A percentile compares a stretch with the other conserved stretches of the same genome.
phyloP scores from a whole-genome alignment of 257 asterid species.

The Anisodus acutangulus region DNA sequence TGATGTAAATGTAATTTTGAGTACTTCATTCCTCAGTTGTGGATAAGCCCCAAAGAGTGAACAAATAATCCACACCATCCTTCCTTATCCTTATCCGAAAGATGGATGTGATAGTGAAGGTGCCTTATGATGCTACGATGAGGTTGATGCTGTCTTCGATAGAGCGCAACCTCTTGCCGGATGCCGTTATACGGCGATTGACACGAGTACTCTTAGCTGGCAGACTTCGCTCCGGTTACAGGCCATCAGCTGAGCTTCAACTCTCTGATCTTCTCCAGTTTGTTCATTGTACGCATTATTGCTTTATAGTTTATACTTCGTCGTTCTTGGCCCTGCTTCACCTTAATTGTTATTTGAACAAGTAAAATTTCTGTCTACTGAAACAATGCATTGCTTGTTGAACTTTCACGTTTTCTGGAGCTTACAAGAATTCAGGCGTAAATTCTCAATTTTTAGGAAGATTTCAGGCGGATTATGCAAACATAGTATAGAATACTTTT shows the following conservation, averaged over 20 bases:
- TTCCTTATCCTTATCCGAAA: background rate
- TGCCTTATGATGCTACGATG: slow-evolving; percentile 68
- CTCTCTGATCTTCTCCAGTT: slow-evolving; percentile 64
- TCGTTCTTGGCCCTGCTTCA: background rate
- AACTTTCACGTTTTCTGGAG: background rate
- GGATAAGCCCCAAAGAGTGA: no score
- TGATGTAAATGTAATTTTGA: no score
- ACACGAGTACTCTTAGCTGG: slow-evolving; percentile 69
- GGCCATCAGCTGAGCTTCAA: slow-evolving; percentile 60
- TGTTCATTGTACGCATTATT: slow-evolving; percentile 50
- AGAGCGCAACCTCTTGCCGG: slow-evolving; percentile 86
- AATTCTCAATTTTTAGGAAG: background rate
- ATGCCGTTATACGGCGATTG: slow-evolving; percentile 76
- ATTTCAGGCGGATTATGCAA: background rate
- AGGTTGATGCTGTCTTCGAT: slow-evolving; percentile 70
- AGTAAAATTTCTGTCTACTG: background rate
- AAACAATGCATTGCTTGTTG: no score
- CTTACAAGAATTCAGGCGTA: background rate
- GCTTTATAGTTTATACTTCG: background rate
- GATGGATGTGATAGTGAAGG: slow-evolving; percentile 51
- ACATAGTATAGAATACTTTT: no score
- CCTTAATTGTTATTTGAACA: background rate
- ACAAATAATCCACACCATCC: background rate
- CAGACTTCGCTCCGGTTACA: slow-evolving; percentile 83
- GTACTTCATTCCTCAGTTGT: no score